These are phyloP conservation scores for Amaranthus tricolor DNA, from an alignment of 179 eudicot genomes.

Conservation along the genomic window DNA sequence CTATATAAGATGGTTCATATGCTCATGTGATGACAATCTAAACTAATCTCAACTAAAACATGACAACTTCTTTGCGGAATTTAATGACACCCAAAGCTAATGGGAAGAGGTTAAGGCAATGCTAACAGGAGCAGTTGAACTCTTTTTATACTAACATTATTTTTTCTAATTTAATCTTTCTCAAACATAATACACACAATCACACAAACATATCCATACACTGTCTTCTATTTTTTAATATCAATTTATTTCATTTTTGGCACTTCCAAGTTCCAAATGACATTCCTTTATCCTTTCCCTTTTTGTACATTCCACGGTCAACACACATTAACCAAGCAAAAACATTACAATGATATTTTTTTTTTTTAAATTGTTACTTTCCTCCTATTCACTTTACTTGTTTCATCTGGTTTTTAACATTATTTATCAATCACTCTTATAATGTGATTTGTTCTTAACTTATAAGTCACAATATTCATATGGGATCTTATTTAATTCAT, in stretches of 20 bases:
- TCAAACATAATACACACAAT: conserved; percentile 8
- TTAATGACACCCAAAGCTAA: conserved; percentile 13
- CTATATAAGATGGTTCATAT: conserved; percentile 7
- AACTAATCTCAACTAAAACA: conserved; percentile 4
- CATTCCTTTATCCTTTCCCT: conserved; percentile 9
- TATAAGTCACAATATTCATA: no score
- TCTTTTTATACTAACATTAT: not conserved
- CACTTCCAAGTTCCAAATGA: conserved; percentile 13
- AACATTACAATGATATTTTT: not conserved
- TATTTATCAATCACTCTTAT: no score
- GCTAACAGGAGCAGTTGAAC: conserved; percentile 28
- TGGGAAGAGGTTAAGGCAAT: conserved; percentile 17
- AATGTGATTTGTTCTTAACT: no score
- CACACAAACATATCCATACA: not conserved
- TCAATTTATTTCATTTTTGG: not conserved
- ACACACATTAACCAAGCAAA: conserved; percentile 1
- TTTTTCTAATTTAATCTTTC: not conserved
- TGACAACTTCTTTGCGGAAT: conserved; percentile 15
- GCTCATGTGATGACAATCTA: conserved; percentile 10
- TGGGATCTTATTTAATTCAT: no score
- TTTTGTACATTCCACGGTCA: conserved; percentile 1
- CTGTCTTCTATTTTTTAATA: no score
- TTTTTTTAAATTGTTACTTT: no score
- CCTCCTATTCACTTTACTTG: no score
- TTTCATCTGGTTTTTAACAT: no score